Evolutionary conservation across 2,329 filamentous ascomycete species (phyloP), one percentile per base, ranked within the genome.

Genomic region (Diaporthe helianthi): DNA sequence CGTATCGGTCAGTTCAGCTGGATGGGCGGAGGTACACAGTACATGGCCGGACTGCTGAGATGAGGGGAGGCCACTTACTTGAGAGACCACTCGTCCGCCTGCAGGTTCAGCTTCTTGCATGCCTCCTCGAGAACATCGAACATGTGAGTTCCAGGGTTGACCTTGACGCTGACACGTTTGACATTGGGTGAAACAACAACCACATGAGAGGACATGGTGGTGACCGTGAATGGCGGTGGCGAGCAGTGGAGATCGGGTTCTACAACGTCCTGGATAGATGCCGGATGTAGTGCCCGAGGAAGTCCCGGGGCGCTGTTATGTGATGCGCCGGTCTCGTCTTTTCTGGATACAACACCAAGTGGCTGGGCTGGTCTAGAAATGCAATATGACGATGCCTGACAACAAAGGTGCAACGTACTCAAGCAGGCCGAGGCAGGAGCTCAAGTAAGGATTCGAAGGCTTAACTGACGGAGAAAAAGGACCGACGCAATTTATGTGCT

Each of bases 81-180:
- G 69, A 99, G 82, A 26, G 91, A 87, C 80, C 92, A 96, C 72
- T 92, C 91, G 73, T 90, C 90, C 38, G 91, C 84, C 70, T 89
- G 84, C 38, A 95, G 81, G 70, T 89, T 90, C 74, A 97, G 87
- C 82, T 95, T 97, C 74, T 85, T 85, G 79, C 95, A 98, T 54
- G 95, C 95, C 80, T 98, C 92, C 71, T 93, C 88, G 22, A 97
- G 85, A 1, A 99, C 87, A 77, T 98, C 94, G 69, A 91, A 91
- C 74, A 99, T 83, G 75, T 93, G 92, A 72, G 91, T 97, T 68
- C 87, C 86, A 0, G 94, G 93, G 0, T 86, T 91, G 68, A 96
- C 94, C 80, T 97, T 97, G 80, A 99, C 85, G 51, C 88, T 92
- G 63, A 90, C 88, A 75, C 93, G 88, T 74, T 92, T 90, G 74